phyloP scores from a whole-genome alignment of 306 rosid genomes.

The Prunus davidiana region DNA sequence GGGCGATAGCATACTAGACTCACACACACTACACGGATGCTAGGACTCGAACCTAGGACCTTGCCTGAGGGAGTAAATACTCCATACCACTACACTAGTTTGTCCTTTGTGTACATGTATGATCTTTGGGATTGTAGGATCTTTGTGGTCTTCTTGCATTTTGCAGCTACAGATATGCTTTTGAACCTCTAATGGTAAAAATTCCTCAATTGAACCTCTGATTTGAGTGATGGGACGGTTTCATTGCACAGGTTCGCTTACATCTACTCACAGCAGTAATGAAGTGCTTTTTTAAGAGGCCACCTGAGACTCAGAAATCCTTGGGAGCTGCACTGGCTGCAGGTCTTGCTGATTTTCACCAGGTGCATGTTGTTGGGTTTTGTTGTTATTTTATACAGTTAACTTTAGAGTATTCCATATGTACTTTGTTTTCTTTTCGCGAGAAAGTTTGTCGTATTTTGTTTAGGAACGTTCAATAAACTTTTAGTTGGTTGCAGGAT shows the following conservation, averaged over 20 bases:
- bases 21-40: no score
- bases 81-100: no score
- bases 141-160: neutral
- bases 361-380: slow-evolving; percentile 39
- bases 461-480: slow-evolving; percentile 30
- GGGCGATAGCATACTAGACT: no score
- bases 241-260: slow-evolving; percentile 79
- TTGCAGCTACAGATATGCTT: neutral
- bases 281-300: slow-evolving; percentile 99
- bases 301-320: slow-evolving; percentile 91
- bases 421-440: neutral
- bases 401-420: neutral
- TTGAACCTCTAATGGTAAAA: neutral
- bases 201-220: neutral
- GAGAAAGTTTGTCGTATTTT: slow-evolving; percentile 2
- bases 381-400: neutral
- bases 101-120: neutral
- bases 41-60: no score
- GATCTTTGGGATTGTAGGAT: neutral
- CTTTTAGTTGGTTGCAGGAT: slow-evolving; percentile 68
- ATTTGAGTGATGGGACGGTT: slow-evolving; percentile 24
- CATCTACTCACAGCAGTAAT: slow-evolving; percentile 97
- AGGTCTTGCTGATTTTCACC: slow-evolving; percentile 93
- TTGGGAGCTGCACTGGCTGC: slow-evolving; percentile 97
- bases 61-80: no score